Evolutionary conservation across 2,329 filamentous ascomycete genomes (phyloP).

Genomic region (Fulvia fulva): DNA sequence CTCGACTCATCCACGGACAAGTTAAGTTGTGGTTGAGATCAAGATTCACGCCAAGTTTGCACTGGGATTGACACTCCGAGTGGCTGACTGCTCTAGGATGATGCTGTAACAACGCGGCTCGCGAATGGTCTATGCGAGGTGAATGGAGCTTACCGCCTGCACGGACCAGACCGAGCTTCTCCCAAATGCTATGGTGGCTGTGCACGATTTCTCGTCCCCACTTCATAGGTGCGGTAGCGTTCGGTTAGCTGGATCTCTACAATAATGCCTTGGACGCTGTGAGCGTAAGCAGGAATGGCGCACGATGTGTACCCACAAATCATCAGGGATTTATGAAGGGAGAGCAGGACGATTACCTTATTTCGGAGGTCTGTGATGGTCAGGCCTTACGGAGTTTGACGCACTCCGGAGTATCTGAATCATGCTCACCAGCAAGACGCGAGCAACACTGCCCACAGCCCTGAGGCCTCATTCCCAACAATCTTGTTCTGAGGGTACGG

Average conservation of each 20-base stretch:
- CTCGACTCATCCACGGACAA: neutral
- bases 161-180: conserved; percentile 2
- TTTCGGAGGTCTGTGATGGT: neutral
- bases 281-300: neutral
- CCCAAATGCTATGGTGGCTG: neutral
- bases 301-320: neutral
- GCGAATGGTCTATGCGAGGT: neutral
- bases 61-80: neutral
- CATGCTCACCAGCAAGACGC: neutral
- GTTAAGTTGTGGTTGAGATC: neutral
- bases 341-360: neutral
- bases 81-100: neutral
- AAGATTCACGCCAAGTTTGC: conserved; percentile 8
- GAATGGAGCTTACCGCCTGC: neutral
- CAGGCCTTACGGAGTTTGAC: neutral
- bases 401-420: neutral
- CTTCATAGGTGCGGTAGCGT: neutral
- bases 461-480: too few species aligned
- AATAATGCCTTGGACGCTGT: neutral
- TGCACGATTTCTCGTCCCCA: neutral
- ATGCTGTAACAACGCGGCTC: neutral
- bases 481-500: too few species aligned
- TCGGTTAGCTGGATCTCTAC: neutral
- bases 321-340: neutral
- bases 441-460: neutral